A percentile compares a stretch with the other conserved stretches of the same genome.
Evolutionary conservation across 306 rosid species (phyloP).

Genomic region (Corylus americana): DNA sequence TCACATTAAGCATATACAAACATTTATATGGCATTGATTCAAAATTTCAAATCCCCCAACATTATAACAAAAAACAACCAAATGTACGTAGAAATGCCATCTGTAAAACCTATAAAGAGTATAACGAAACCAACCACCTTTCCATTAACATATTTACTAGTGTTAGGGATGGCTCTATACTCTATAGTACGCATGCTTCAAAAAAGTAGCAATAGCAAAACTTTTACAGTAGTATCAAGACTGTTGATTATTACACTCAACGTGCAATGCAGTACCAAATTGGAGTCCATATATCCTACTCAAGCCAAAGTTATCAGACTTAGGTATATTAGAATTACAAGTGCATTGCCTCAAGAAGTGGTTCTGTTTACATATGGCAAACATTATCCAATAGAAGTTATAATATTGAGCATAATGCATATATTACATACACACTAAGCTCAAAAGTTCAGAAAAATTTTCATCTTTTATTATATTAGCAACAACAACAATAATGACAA

Average conservation of each 20-base stretch:
- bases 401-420: background rate
- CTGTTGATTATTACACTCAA: background rate
- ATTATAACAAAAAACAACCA: background rate
- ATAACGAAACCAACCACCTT: background rate
- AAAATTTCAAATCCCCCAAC: background rate
- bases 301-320: background rate
- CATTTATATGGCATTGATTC: background rate
- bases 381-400: background rate
- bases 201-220: background rate
- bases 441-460: background rate
- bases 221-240: background rate
- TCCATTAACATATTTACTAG: background rate
- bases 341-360: background rate
- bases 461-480: background rate
- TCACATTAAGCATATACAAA: background rate
- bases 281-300: background rate
- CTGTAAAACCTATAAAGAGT: background rate
- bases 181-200: background rate
- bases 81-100: too few species aligned
- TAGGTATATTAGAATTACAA: background rate
- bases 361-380: background rate
- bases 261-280: background rate
- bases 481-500: background rate
- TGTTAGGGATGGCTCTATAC: background rate
- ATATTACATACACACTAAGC: background rate